Percentiles rank a stretch among this genome's conserved stretches.
phyloP scores from a whole-genome alignment of 2,329 filamentous ascomycete genomes.

The Sarocladium strictum region DNA sequence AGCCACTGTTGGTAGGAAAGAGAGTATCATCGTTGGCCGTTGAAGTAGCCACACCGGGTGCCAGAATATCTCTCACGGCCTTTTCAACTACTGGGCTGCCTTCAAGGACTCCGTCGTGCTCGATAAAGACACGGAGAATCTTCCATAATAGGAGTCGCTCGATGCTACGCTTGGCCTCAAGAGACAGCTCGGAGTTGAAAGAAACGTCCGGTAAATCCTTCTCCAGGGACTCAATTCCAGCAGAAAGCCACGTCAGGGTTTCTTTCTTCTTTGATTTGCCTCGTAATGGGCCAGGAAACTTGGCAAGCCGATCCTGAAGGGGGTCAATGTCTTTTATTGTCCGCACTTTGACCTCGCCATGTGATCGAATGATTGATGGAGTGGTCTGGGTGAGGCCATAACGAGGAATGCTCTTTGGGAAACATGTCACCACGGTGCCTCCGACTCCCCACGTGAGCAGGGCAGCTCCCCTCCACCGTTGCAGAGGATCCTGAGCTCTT shows the following conservation, averaged over 20 bases:
- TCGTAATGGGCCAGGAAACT: slow-evolving; percentile 86
- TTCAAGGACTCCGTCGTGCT: slow-evolving; percentile 79
- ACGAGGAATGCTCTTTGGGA: slow-evolving; percentile 82
- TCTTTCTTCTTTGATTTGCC: slow-evolving; percentile 96
- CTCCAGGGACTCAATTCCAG: slow-evolving; percentile 71
- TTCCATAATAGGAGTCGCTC: slow-evolving; percentile 88
- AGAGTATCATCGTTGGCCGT: slow-evolving; percentile 19
- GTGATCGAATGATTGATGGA: slow-evolving; percentile 74
- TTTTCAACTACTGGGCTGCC: slow-evolving; percentile 65
- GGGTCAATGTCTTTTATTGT: slow-evolving; percentile 69
- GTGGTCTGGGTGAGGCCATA: slow-evolving; percentile 68
- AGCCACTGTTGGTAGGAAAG: slow-evolving; percentile 17
- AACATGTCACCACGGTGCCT: slow-evolving; percentile 74
- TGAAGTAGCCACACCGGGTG: slow-evolving; percentile 41
- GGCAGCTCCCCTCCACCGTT: slow-evolving; percentile 87
- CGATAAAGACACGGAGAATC: slow-evolving; percentile 72
- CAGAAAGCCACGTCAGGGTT: slow-evolving; percentile 69
- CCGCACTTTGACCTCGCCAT: slow-evolving; percentile 76
- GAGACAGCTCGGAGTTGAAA: slow-evolving; percentile 45
- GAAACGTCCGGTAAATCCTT: slow-evolving; percentile 44
- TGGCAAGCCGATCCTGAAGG: slow-evolving; percentile 64
- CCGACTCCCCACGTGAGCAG: slow-evolving; percentile 85
- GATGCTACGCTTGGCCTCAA: slow-evolving; percentile 63
- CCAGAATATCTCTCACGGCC: slow-evolving; percentile 68
- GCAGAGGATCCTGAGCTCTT: slow-evolving; percentile 66